Evolutionary conservation across 768 basidiomycete genomes (phyloP), one percentile per base, ranked within the genome.

Genomic region (Auriscalpium microsporum): DNA sequence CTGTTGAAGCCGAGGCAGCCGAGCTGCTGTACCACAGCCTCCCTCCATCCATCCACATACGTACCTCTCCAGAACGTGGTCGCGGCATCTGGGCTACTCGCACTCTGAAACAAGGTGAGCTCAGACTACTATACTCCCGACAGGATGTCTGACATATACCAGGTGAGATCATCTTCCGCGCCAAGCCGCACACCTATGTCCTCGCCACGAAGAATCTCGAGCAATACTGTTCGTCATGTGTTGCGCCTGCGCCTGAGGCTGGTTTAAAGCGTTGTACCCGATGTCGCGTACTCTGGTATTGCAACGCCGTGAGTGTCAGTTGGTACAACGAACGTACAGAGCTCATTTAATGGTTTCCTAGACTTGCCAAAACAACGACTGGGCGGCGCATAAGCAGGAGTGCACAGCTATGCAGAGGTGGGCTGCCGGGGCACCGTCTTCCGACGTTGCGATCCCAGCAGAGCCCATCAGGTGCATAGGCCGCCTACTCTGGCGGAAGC

Each of bases 401-500:
- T 97, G 95, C 64, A 55, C 58, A 6, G 84, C 90, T 0, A 70
- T 94, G 9, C 76, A 75, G 53, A 71, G 69, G 52, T 86, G 84
- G 86, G 72, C 72, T 1, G 66, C 74, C 33, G 62, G 72, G 14
- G 80, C 80, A 6, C 77, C 79, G 2, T 78, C 78, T 2, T 56
- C 68, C 11, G 74, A 76, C 10, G 58, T 75, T 4, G 57, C 76
- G 4, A 63, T 86, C 16, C 90, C 93, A 0, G 83, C 77, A 35
- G 93, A 95, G 56, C 88, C 87, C 1, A 76, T 95, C 10, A 72
- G 94, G 50, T 87, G 84, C 59, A 70, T 97, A 13, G 91, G 81
- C 0, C 79, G 92, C 44, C 75, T 94, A 16, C 62, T 92, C 33
- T 90, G 86, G 86, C 72, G 63, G 28, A 78, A 75, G 52, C 77